Conservation (phyloP, 768 basidiomycete species). For the Aureoboletus auriporus region DNA sequence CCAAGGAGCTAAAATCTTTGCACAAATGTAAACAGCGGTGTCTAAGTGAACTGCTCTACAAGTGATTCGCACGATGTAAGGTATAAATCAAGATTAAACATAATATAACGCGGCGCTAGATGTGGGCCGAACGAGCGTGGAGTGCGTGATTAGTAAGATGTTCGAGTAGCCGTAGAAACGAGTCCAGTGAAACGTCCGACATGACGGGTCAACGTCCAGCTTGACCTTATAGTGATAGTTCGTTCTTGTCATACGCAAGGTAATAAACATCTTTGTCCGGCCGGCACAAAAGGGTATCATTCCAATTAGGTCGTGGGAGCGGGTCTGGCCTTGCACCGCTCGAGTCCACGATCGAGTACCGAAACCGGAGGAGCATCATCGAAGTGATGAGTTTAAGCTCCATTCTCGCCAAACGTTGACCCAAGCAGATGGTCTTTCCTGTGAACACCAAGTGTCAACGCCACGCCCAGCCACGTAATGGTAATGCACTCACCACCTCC, state of each 20-base stretch:
- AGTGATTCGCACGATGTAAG: too few relatives aligned
- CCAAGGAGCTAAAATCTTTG: too few relatives aligned
- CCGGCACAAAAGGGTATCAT: conserved; percentile 66
- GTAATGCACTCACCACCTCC: conserved; percentile 59
- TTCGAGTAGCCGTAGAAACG: conserved; percentile 6
- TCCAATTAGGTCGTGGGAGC: conserved; percentile 70
- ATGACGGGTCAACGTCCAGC: conserved; percentile 19
- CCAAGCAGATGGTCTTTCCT: conserved; percentile 72
- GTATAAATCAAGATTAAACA: conserved; percentile 20
- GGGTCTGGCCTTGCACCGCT: conserved; percentile 40
- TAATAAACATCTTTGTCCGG: conserved; percentile 54
- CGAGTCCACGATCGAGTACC: conserved; percentile 53
- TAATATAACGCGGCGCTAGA: conserved; percentile 13
- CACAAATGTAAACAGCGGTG: too few relatives aligned
- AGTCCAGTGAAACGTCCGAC: conserved; percentile 14
- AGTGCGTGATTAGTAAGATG: conserved; percentile 11
- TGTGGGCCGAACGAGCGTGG: conserved; percentile 6
- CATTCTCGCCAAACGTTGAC: conserved; percentile 69
- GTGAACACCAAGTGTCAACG: conserved; percentile 7
- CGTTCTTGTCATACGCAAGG: conserved; percentile 39
- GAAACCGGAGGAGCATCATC: conserved; percentile 63
- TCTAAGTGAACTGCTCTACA: too few relatives aligned
- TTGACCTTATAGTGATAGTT: conserved; percentile 20
- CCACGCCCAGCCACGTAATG: conserved; percentile 17
- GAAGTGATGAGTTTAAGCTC: conserved; percentile 70